A percentile compares a stretch with the other conserved stretches of the same genome.
These are phyloP conservation scores for Wallacemonas sp. DNA, from an alignment of 208 protist genomes.

Conservation along the genomic window DNA sequence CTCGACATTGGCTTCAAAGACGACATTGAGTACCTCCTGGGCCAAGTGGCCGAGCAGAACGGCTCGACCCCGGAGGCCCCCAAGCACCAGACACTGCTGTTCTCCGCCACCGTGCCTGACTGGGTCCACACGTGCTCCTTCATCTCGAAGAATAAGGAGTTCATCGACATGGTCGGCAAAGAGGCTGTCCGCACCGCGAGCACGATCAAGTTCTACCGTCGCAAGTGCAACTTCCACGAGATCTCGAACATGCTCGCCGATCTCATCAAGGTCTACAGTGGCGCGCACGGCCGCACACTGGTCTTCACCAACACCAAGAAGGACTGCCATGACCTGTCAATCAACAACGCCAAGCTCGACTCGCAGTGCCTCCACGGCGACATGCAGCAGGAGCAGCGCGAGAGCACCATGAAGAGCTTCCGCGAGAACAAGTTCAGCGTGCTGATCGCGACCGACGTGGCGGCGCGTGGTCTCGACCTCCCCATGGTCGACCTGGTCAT, in stretches of 20 bases:
- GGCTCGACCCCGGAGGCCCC: slow-evolving; percentile 71
- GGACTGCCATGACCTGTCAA: slow-evolving; percentile 89
- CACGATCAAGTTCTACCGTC: slow-evolving; percentile 86
- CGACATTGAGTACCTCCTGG: slow-evolving; percentile 95
- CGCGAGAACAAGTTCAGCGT: slow-evolving; percentile 92
- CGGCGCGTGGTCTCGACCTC: slow-evolving; percentile 86
- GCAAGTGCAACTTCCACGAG: slow-evolving; percentile 90
- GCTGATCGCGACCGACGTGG: slow-evolving; percentile 95
- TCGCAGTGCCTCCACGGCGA: slow-evolving; percentile 96
- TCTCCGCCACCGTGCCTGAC: slow-evolving; percentile 93
- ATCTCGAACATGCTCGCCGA: slow-evolving; percentile 93
- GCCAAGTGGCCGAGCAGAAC: slow-evolving; percentile 88
- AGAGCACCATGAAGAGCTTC: slow-evolving; percentile 94
- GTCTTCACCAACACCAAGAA: slow-evolving; percentile 95
- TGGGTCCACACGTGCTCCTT: slow-evolving; percentile 90
- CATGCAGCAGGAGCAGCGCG: slow-evolving; percentile 92
- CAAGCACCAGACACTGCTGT: slow-evolving; percentile 92
- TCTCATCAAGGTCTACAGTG: slow-evolving; percentile 89
- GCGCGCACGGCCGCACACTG: slow-evolving; percentile 79
- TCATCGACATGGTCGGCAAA: slow-evolving; percentile 95
- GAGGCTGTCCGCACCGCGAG: slow-evolving; percentile 94
- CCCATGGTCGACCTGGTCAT: slow-evolving; percentile 92
- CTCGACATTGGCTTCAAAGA: slow-evolving; percentile 98
- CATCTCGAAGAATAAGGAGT: slow-evolving; percentile 81
- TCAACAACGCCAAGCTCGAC: slow-evolving; percentile 90